Percentiles rank a stretch among this genome's conserved stretches.
Evolutionary conservation across 768 basidiomycete species (phyloP).

Genomic region (Tylopilus sp.): DNA sequence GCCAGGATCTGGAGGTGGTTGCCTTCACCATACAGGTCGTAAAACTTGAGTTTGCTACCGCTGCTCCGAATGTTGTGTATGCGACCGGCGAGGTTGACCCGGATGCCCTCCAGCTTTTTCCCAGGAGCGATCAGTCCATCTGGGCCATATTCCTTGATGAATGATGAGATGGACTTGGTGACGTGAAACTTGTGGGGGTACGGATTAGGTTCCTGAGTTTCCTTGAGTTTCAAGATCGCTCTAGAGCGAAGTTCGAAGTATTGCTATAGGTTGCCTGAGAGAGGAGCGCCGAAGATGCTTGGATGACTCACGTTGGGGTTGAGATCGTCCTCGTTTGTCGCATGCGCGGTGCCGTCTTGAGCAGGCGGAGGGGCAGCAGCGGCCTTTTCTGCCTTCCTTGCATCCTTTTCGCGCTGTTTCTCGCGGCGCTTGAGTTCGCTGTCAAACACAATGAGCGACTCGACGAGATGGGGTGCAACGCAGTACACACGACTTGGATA

Average conservation of each 20-base stretch:
- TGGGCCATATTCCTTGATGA: conserved; percentile 67
- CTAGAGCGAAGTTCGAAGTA: conserved; percentile 93
- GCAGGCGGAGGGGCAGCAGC: conserved; percentile 37
- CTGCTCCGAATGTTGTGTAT: conserved; percentile 86
- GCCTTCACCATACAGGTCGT: conserved; percentile 92
- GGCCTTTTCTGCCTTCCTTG: conserved; percentile 78
- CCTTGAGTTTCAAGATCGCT: conserved; percentile 80
- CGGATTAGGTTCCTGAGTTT: conserved; percentile 84
- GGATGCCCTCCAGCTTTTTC: conserved; percentile 53
- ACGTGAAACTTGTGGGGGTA: conserved; percentile 99
- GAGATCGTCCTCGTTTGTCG: conserved; percentile 72
- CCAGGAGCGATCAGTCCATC: conserved; percentile 72
- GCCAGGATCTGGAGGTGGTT: conserved; percentile 95
- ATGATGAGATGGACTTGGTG: conserved; percentile 65
- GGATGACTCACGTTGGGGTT: conserved; percentile 75
- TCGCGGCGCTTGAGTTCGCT: conserved; percentile 94
- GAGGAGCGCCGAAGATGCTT: background rate
- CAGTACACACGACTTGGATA: conserved; percentile 84
- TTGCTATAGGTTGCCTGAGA: conserved; percentile 55
- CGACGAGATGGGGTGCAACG: conserved; percentile 2
- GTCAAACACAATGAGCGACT: conserved; percentile 20
- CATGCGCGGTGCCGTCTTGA: conserved; percentile 39
- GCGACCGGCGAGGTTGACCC: conserved; percentile 79
- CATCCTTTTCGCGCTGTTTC: conserved; percentile 71
- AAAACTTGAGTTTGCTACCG: conserved; percentile 85